phyloP scores from a whole-genome alignment of 257 asterid species.

The Plantago elongata region DNA sequence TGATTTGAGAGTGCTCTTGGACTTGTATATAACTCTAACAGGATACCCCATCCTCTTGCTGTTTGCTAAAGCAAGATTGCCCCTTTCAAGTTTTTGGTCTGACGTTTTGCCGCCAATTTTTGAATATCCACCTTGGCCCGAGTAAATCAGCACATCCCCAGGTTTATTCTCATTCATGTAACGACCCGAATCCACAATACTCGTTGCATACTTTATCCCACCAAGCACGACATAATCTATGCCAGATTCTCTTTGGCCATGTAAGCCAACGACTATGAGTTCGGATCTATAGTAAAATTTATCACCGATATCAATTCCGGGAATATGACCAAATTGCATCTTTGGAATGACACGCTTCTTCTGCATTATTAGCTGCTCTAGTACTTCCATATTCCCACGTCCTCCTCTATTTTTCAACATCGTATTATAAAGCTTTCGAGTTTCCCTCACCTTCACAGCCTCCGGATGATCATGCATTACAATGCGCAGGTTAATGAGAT shows the following conservation, averaged over 20 bases:
- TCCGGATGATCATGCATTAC: slow-evolving; percentile 17
- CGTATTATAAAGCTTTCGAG: slow-evolving; percentile 40
- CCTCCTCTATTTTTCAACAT: too few species aligned
- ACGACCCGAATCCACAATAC: slow-evolving; percentile 38
- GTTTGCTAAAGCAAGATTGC: slow-evolving; percentile 40
- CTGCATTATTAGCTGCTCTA: slow-evolving; percentile 12
- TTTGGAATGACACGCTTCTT: slow-evolving; percentile 14
- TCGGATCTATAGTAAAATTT: slow-evolving; percentile 50
- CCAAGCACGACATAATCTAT: slow-evolving; percentile 23
- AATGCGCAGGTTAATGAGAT: slow-evolving; percentile 17
- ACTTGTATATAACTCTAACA: slow-evolving; percentile 29
- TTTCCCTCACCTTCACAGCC: slow-evolving; percentile 37
- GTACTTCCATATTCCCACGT: slow-evolving; percentile 10
- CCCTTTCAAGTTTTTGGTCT: slow-evolving; percentile 37
- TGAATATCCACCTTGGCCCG: slow-evolving; percentile 38
- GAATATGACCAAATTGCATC: slow-evolving; percentile 45
- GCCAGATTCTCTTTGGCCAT: slow-evolving; percentile 21
- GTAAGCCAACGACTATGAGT: slow-evolving; percentile 34
- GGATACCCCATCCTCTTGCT: slow-evolving; percentile 26
- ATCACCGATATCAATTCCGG: slow-evolving; percentile 72
- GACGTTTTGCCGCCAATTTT: background rate
- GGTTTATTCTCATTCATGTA: slow-evolving; percentile 22
- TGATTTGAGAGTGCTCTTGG: too few species aligned
- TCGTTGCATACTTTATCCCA: slow-evolving; percentile 19
- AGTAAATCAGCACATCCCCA: slow-evolving; percentile 30